Conservation (phyloP, 1,284 basidiomycete genomes). For the Trametes polyzona region DNA sequence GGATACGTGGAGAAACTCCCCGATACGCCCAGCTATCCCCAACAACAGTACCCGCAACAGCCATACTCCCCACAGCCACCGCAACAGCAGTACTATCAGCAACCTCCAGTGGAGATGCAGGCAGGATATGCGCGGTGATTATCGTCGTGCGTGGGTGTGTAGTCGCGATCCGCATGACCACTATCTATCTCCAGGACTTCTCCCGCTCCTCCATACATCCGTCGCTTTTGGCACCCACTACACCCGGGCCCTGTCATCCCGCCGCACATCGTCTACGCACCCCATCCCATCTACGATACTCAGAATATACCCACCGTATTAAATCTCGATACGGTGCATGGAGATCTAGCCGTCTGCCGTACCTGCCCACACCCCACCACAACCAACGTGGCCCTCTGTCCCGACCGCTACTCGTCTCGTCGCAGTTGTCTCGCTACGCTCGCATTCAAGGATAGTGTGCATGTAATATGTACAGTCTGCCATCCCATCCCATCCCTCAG, state of each 20-base stretch:
- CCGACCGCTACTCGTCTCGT: not conserved
- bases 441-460: slow-evolving; percentile 16
- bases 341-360: slow-evolving; percentile 17
- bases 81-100: slow-evolving; percentile 31
- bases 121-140: slow-evolving; percentile 36
- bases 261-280: slow-evolving; percentile 14
- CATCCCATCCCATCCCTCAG: slow-evolving; percentile 1
- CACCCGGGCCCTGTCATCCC: not conserved
- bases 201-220: not conserved
- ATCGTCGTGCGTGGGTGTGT: slow-evolving; percentile 11
- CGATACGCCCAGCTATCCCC: slow-evolving; percentile 30
- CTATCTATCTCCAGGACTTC: slow-evolving; percentile 3
- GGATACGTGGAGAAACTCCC: slow-evolving; percentile 35
- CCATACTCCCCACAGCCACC: slow-evolving; percentile 16
- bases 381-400: not conserved
- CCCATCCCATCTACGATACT: slow-evolving; percentile 18
- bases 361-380: not conserved
- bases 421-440: slow-evolving; percentile 10
- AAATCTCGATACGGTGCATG: slow-evolving; percentile 16
- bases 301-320: slow-evolving; percentile 29
- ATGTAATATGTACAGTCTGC: slow-evolving; percentile 23
- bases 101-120: slow-evolving; percentile 40
- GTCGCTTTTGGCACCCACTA: not conserved
- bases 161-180: slow-evolving; percentile 17
- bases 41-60: slow-evolving; percentile 23